Evolutionary conservation across 1,284 basidiomycete species (phyloP), one percentile per base, ranked within the genome.

Genomic region (Clitocybe nebularis): DNA sequence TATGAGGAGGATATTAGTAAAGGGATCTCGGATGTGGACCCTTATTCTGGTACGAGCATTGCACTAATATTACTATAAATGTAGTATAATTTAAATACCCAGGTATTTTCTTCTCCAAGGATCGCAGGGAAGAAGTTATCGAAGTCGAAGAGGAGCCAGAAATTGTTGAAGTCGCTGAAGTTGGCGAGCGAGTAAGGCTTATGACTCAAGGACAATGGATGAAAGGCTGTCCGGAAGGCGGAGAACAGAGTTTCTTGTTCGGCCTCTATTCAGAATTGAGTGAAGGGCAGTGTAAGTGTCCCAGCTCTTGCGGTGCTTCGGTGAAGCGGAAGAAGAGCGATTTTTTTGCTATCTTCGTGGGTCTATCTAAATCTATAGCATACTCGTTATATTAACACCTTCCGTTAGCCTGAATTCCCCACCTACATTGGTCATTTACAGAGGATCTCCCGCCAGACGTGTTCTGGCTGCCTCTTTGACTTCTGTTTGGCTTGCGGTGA

Each of bases 141-240:
- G 88, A 95, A 66, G 77, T 89, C 1, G 81, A 92, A 56, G 87
- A 92, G 61, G 76, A 84, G 43, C 73, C 84, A 5, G 84, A 88
- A 59, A 61, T 67, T 3, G 66, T 72, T 24, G 48, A 59, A 23
- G 57, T 85, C 17, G 62, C 69, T 2, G 75, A 68, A 33, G 60
- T 58, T 10, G 63, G 62, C 36, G 72, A 77, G 47, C 61, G 63
- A 11, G 71, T 84, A 17, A 78, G 77, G 45, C 64, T 93, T 28
- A 79, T 94, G 75, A 83, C 83, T 16, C 86, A 89, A 60, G 87
- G 87, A n/a, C 83, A 91, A 57, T 95, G 91, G 91, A 94, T 94
- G 92, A 91, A 89, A 60, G 92, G 92, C 6, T 94, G 92, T 62
- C 90, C 92, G 0, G 92, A 94, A 62, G 90, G 89, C 45, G 83